These are phyloP conservation scores for Buddleja alternifolia DNA, from an alignment of 257 asterid species.

Conservation along the genomic window DNA sequence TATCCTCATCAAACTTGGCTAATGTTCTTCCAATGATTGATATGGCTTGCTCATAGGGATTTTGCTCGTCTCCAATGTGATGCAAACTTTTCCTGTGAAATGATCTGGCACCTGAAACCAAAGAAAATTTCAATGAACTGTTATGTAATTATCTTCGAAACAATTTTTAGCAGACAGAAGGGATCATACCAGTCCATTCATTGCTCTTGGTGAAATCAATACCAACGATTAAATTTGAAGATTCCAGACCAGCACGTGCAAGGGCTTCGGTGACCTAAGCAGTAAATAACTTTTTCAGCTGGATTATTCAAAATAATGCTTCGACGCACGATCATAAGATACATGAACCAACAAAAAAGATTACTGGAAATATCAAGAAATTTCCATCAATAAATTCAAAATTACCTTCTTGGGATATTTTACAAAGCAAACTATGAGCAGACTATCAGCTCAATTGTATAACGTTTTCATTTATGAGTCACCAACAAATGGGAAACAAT, in stretches of 20 bases:
- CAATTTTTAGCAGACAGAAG: conserved; percentile 18
- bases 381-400: conserved; percentile 8
- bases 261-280: conserved; percentile 89
- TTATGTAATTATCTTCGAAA: conserved; percentile 8
- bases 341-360: background rate
- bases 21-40: conserved; percentile 92
- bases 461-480: no score
- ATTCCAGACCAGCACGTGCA: conserved; percentile 92
- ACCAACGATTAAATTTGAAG: conserved; percentile 93
- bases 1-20: conserved; percentile 92
- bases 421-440: no score
- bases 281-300: conserved; percentile 10
- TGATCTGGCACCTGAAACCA: conserved; percentile 75
- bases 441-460: no score
- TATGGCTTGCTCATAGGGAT: conserved; percentile 96
- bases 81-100: conserved; percentile 84
- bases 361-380: background rate
- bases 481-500: no score
- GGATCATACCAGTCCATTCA: conserved; percentile 85
- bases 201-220: conserved; percentile 98
- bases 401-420: no score
- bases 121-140: conserved; percentile 10
- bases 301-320: conserved; percentile 11
- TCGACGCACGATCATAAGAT: conserved; percentile 1
- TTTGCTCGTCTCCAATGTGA: conserved; percentile 75